Conservation (phyloP, 2,329 filamentous ascomycete species). For the Alternaria gaisen region DNA sequence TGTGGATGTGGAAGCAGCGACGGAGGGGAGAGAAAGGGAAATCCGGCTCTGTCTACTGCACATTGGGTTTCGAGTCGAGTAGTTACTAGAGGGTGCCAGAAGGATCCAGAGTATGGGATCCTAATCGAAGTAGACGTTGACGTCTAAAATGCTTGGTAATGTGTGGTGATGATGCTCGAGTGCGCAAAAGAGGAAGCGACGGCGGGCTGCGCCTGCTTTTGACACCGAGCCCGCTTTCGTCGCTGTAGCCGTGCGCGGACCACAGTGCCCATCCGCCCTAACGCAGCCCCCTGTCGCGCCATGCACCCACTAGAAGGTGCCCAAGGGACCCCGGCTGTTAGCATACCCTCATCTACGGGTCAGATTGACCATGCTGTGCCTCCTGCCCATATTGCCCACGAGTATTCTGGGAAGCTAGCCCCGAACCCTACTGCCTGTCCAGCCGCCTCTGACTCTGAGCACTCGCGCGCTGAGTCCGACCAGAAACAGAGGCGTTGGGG, state of each 20-base stretch:
- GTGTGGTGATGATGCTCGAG: constrained; percentile 25
- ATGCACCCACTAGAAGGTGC: constrained; percentile 25
- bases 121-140: constrained; percentile 27
- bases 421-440: constrained; percentile 20
- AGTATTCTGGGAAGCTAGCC: constrained; percentile 28
- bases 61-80: constrained; percentile 41
- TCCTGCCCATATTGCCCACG: constrained; percentile 28
- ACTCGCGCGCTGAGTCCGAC: background rate
- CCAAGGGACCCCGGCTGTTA: constrained; percentile 30
- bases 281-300: constrained; percentile 29
- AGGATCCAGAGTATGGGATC: constrained; percentile 45
- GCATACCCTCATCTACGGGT: constrained; percentile 42
- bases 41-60: constrained; percentile 45
- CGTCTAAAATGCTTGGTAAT: constrained; percentile 43
- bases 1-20: constrained; percentile 38
- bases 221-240: constrained; percentile 20
- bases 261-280: constrained; percentile 18
- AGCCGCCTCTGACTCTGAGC: background rate
- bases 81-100: constrained; percentile 40
- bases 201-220: constrained; percentile 32
- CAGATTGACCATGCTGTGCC: constrained; percentile 34
- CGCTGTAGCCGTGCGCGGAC: constrained; percentile 29
- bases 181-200: constrained; percentile 29
- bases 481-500: background rate
- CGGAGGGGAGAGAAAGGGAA: constrained; percentile 41